Evolutionary conservation across 352 stramenopile genomes (phyloP), one percentile per base, ranked within the genome.

Genomic region (Phytophthora rubi): DNA sequence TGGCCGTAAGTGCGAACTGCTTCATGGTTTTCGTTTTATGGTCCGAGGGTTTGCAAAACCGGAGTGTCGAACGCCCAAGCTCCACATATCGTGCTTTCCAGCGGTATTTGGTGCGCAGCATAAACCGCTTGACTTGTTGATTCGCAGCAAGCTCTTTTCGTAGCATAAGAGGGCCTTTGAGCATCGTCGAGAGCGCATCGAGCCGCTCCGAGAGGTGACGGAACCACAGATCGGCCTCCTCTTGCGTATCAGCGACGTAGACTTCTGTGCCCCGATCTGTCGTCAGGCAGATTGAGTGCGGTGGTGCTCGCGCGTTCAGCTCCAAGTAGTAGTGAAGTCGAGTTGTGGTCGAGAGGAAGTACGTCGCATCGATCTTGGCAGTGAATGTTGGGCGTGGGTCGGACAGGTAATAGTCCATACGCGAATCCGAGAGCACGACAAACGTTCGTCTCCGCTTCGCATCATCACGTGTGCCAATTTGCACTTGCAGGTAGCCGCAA

Each of bases 371-470:
- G 48, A 94, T 92, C 28, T 78, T 72, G 28, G 81, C 70, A 1
- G 85, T 65, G 52, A 94, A 94, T 18, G 74, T 70, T 6, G 85
- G 85, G 1, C 85, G 85, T 15, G 85, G 83, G 42, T 94, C 87
- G 9, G 56, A 70, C 3, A 71, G 52, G 59, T 93, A 94, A 61
- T 89, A 92, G 63, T 92, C 87, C 59, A 93, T 82, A 3, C 85
- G 83, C n/a, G 87, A 83, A 49, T 92, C 83, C 4, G 85, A 90
- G 18, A 94, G 75, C 68, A 93, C 82, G 39, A 90, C 74, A 59
- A 94, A 94, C 39, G 89, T 83, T 28, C 82, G 83, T 42, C 60
- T 80, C 16, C 75, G 77, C 68, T 89, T 92, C 42, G 77, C 65
- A 56, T 80, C 71, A 48, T 77, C 76, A 0, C 74, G 71, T 7